These are phyloP conservation scores for Aspergillus pseudonomiae DNA, from an alignment of 2,329 filamentous ascomycete genomes.

Conservation along the genomic window DNA sequence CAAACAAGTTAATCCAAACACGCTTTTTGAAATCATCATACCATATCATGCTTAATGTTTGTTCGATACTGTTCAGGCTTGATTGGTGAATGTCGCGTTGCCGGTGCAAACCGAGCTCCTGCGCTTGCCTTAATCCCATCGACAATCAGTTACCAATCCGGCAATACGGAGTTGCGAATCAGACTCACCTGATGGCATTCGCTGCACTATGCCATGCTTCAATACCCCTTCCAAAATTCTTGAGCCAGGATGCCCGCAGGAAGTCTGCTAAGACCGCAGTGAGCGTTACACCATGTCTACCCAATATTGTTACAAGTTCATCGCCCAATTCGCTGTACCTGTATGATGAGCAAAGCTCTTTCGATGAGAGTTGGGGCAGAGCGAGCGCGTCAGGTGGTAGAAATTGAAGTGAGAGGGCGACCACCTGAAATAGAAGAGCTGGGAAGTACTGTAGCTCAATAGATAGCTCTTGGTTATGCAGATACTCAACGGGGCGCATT, in stretches of 20 bases:
- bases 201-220: background rate
- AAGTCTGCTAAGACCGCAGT: background rate
- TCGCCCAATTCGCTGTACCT: background rate
- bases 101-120: background rate
- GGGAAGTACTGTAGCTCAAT: background rate
- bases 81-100: background rate
- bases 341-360: background rate
- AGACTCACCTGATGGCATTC: background rate
- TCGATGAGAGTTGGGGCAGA: background rate
- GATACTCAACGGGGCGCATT: background rate
- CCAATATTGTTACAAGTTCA: background rate
- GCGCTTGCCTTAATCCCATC: background rate
- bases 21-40: background rate
- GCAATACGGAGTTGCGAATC: background rate
- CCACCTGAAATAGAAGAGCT: background rate
- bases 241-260: background rate
- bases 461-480: background rate
- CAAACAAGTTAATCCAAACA: background rate
- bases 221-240: background rate
- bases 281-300: background rate
- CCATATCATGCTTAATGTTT: background rate
- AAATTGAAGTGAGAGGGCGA: background rate
- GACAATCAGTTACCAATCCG: background rate
- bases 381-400: background rate
- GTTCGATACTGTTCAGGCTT: background rate